These are phyloP conservation scores for Botrytis byssoidea DNA, from an alignment of 2,329 filamentous ascomycete genomes.

Conservation along the genomic window DNA sequence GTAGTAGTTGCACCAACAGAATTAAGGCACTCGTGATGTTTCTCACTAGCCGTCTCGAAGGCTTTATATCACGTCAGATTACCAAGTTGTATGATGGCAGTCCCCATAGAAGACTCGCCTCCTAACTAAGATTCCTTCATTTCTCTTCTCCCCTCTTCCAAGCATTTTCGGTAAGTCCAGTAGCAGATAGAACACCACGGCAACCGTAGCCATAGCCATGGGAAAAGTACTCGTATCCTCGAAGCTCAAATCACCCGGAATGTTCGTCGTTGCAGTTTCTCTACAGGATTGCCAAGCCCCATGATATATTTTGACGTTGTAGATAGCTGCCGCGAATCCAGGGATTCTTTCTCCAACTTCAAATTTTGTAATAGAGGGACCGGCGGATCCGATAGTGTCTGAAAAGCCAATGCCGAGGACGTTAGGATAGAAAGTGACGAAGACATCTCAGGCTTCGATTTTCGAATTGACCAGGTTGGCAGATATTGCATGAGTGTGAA, in stretches of 20 bases:
- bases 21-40: slow-evolving; percentile 40
- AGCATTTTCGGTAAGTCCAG: slow-evolving; percentile 24
- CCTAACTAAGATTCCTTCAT: slow-evolving; percentile 39
- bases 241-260: neutral
- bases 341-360: neutral
- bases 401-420: slow-evolving; percentile 31
- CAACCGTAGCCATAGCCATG: neutral
- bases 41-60: slow-evolving; percentile 40
- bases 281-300: neutral
- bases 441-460: slow-evolving; percentile 35
- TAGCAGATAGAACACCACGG: slow-evolving; percentile 10
- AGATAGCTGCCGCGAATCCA: neutral
- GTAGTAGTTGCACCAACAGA: slow-evolving; percentile 42
- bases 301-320: neutral
- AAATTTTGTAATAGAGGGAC: neutral
- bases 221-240: neutral
- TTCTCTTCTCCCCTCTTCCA: slow-evolving; percentile 16
- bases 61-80: slow-evolving; percentile 43
- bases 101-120: slow-evolving; percentile 28
- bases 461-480: slow-evolving; percentile 43
- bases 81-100: slow-evolving; percentile 45
- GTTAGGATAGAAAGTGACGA: slow-evolving; percentile 33
- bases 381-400: neutral
- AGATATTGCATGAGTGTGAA: slow-evolving; percentile 40
- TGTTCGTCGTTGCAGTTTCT: neutral